Evolutionary conservation across 2,329 filamentous ascomycete genomes (phyloP), one percentile per base, ranked within the genome.

Genomic region (Verticillium dahliae): DNA sequence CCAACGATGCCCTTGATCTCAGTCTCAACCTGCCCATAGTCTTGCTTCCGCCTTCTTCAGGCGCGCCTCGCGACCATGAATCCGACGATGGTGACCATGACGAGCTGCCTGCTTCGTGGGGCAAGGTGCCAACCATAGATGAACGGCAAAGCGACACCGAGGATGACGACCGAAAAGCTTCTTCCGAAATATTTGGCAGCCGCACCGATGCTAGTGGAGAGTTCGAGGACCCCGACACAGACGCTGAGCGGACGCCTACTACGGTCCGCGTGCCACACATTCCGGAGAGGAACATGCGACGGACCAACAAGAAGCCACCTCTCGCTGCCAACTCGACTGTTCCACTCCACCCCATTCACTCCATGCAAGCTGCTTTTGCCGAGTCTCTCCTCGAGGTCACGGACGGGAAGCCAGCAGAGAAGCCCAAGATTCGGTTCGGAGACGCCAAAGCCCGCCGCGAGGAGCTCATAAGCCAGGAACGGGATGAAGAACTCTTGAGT

Each of bases 351-450:
- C 91, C 91, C 6, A 88, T 95, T 59, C 78, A 85, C 15, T 83
- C 84, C 35, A 90, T 95, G 85, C 91, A 95, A 73, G 85, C 83
- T 64, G 90, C 91, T 64, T 95, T 96, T 72, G 87, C 90, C 68
- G 91, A 95, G 75, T 94, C 90, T 1, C 85, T 95, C 67, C 78
- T 86, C 62, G 91, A 95, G 70, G 88, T 88, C 38, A 85, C 85
- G 14, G 77, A 78, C n/a, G 78, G 75, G 11, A 72, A 75, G 3
- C 75, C 75, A 13, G 69, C 72, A 5, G 66, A 70, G 39, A 85
- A 86, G 66, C 83, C 83, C 0, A 84, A 81, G 71, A 75, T 82
- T 62, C 78, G 77, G 57, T 78, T 79, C 61, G 74, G 82, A 38
- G 83, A 85, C 73, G 86, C 85, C 41, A 85, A 83, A 68, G 80